Evolutionary conservation across 176 grass and related monocot species (phyloP).

Genomic region (Eleusine coracana): DNA sequence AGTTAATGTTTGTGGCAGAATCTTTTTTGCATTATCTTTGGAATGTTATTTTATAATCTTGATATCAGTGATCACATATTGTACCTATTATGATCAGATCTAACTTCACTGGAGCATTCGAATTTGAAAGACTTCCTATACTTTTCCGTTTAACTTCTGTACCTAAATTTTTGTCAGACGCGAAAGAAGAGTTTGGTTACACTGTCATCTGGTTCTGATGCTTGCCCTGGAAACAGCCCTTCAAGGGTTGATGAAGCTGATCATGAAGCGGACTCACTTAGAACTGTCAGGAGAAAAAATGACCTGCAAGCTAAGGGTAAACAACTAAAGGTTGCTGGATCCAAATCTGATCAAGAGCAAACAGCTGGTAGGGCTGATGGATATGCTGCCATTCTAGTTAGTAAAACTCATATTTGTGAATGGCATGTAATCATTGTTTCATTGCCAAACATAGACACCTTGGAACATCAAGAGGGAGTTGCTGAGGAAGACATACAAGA

Average conservation of each 20-base stretch:
- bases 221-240: conserved; percentile 35
- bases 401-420: conserved; percentile 19
- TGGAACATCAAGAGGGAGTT: conserved; percentile 42
- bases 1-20: not conserved
- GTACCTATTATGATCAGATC: not conserved
- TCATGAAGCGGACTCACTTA: conserved; percentile 28
- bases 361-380: conserved; percentile 23
- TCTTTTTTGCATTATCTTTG: not conserved
- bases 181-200: conserved; percentile 38
- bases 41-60: not conserved
- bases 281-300: conserved; percentile 25
- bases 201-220: conserved; percentile 42
- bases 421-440: conserved; percentile 13
- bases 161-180: conserved; percentile 30
- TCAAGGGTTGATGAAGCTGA: conserved; percentile 35
- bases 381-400: not conserved
- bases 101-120: conserved; percentile 1
- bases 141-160: not conserved
- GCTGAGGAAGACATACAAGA: conserved; percentile 45
- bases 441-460: conserved; percentile 34
- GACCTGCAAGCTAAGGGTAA: conserved; percentile 32
- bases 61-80: not conserved
- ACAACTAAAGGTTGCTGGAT: conserved; percentile 41
- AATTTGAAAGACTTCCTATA: conserved; percentile 4
- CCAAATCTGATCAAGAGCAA: conserved; percentile 27